Conservation (phyloP, 2,329 filamentous ascomycete genomes). For the Cladosporium sp. region DNA sequence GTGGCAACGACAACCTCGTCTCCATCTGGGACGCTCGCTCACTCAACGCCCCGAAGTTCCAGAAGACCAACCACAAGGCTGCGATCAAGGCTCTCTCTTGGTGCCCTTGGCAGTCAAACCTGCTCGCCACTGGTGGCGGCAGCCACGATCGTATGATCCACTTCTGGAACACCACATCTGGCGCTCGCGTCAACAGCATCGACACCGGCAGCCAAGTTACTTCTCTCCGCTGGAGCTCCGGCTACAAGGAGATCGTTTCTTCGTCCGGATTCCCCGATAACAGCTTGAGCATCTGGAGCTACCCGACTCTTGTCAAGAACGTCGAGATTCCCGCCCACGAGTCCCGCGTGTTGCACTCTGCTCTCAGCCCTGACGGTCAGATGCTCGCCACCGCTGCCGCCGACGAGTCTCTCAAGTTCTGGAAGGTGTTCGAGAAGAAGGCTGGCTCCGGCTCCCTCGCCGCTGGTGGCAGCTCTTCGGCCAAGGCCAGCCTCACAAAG, state of each 20-base stretch:
- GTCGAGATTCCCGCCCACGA: conserved; percentile 98
- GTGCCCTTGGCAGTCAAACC: conserved; percentile 98
- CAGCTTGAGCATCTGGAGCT: conserved; percentile 98
- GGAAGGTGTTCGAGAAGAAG: conserved; percentile 99
- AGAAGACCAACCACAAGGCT: conserved; percentile 99
- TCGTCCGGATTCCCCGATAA: conserved; percentile 99
- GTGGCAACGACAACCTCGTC: conserved; percentile 97
- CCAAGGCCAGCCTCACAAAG: conserved; percentile 81
- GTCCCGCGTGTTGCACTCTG: conserved; percentile 93
- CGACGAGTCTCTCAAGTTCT: conserved; percentile 98
- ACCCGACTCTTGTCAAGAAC: conserved; percentile 94
- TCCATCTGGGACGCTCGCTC: conserved; percentile 98
- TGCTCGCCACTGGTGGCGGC: conserved; percentile 92
- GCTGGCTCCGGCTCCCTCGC: conserved; percentile 67
- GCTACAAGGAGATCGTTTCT: conserved; percentile 97
- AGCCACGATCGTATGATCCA: conserved; percentile 98
- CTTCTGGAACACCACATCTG: conserved; percentile 99
- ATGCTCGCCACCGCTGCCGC: conserved; percentile 95
- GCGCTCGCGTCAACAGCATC: conserved; percentile 97
- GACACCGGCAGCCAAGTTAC: conserved; percentile 98
- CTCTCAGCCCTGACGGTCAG: conserved; percentile 94
- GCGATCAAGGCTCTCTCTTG: conserved; percentile 97
- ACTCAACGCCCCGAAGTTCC: conserved; percentile 92
- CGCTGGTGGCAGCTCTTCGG: conserved; percentile 68
- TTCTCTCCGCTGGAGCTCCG: conserved; percentile 90